Conservation (phyloP, 1,139 yeast genomes). For the Ogataea hybrid region DNA sequence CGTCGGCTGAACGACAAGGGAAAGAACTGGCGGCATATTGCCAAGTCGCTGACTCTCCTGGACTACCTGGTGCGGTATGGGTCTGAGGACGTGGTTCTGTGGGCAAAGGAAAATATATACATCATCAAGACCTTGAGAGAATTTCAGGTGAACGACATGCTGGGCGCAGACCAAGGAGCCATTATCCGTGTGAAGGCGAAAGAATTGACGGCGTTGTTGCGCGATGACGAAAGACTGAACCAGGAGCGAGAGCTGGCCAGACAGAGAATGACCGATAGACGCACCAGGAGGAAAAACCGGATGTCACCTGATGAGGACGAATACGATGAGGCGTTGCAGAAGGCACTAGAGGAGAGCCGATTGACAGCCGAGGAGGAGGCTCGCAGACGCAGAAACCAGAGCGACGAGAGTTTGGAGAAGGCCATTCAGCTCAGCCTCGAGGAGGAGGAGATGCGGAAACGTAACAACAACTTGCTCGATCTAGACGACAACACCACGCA, state of each 20-base stretch:
- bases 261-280: conserved; percentile 34
- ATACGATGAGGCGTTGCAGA: conserved; percentile 78
- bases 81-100: conserved; percentile 84
- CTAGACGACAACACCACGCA: conserved; percentile 50
- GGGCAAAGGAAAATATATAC: conserved; percentile 92
- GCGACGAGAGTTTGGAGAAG: conserved; percentile 72
- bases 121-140: conserved; percentile 89
- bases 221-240: conserved; percentile 80
- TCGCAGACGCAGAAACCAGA: conserved; percentile 48
- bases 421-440: conserved; percentile 84
- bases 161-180: conserved; percentile 85
- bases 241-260: conserved; percentile 62
- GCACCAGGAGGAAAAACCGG: conserved; percentile 19
- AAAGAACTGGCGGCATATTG: conserved; percentile 96
- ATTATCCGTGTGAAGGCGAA: conserved; percentile 89
- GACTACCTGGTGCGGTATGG: conserved; percentile 89
- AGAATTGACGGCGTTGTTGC: conserved; percentile 74
- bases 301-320: conserved; percentile 34
- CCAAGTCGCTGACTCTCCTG: conserved; percentile 82
- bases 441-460: conserved; percentile 74
- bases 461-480: conserved; percentile 55
- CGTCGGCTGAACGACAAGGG: conserved; percentile 94
- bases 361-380: conserved; percentile 88
- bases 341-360: conserved; percentile 80
- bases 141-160: conserved; percentile 80